Conservation (phyloP, 768 basidiomycete genomes). For the Crucibulum laeve region DNA sequence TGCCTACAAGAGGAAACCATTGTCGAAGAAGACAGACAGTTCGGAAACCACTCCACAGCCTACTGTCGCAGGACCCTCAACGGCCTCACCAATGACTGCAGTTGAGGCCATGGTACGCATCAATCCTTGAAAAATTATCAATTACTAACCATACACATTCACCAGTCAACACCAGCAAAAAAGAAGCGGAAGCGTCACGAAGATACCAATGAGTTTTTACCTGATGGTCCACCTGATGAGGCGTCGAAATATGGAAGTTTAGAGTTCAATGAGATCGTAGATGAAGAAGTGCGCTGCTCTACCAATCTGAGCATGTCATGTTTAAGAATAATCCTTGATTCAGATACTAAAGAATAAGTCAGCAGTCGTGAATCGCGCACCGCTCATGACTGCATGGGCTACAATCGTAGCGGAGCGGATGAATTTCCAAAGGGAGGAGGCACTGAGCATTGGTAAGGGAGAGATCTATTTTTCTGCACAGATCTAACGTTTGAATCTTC, state of each 20-base stretch:
- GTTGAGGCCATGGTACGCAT: slow-evolving; percentile 25
- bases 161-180: slow-evolving; percentile 44
- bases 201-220: slow-evolving; percentile 56
- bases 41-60: slow-evolving; percentile 5
- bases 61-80: slow-evolving; percentile 14
- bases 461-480: no score
- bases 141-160: slow-evolving; percentile 5
- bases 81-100: slow-evolving; percentile 12
- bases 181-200: slow-evolving; percentile 51
- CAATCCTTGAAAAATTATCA: background rate
- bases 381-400: slow-evolving; percentile 94
- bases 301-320: background rate
- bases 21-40: slow-evolving; percentile 14
- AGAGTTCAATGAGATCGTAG: slow-evolving; percentile 68
- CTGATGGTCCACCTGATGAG: slow-evolving; percentile 46
- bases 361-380: slow-evolving; percentile 83
- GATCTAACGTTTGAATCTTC: no score
- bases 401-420: slow-evolving; percentile 80
- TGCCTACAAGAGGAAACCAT: slow-evolving; percentile 23
- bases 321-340: slow-evolving; percentile 1
- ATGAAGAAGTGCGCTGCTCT: slow-evolving; percentile 53
- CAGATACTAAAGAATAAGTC: slow-evolving; percentile 60
- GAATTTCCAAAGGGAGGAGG: slow-evolving; percentile 85
- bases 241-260: slow-evolving; percentile 47
- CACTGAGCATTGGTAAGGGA: slow-evolving; percentile 87